Conservation (phyloP, 2,329 filamentous ascomycete genomes). For the Didymellaceae sp. region DNA sequence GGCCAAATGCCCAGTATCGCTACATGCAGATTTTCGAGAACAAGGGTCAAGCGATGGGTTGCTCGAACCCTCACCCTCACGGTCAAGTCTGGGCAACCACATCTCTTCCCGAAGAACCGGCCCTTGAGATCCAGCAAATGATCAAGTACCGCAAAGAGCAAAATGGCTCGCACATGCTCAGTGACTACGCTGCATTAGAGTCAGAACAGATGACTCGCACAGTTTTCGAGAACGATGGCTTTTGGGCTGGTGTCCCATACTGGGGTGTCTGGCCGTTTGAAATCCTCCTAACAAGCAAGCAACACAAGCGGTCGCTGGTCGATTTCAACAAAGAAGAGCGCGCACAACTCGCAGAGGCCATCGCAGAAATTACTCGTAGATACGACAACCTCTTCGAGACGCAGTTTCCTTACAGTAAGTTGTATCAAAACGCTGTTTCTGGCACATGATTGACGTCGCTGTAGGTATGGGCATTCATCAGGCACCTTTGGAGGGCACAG, state of each 20-base stretch:
- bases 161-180: slow-evolving; percentile 75
- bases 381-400: slow-evolving; percentile 99
- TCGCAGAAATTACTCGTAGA: slow-evolving; percentile 85
- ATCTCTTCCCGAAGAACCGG: slow-evolving; percentile 86
- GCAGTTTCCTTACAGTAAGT: slow-evolving; percentile 88
- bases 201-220: slow-evolving; percentile 81
- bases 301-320: slow-evolving; percentile 82
- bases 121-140: slow-evolving; percentile 78
- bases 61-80: slow-evolving; percentile 97
- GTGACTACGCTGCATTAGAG: slow-evolving; percentile 87
- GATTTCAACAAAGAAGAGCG: slow-evolving; percentile 78
- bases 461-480: slow-evolving; percentile 91
- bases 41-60: slow-evolving; percentile 97
- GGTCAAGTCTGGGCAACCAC: slow-evolving; percentile 97
- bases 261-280: slow-evolving; percentile 99
- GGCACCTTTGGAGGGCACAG: slow-evolving; percentile 81
- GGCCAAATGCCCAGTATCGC: slow-evolving; percentile 77
- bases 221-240: slow-evolving; percentile 84
- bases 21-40: slow-evolving; percentile 99
- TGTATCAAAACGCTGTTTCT: neutral
- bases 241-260: slow-evolving; percentile 92
- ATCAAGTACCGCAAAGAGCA: slow-evolving; percentile 78
- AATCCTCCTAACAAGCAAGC: slow-evolving; percentile 84
- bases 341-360: slow-evolving; percentile 76
- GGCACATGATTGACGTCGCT: slow-evolving; percentile 13